These are phyloP conservation scores for Theobroma grandiflorum DNA, from an alignment of 441 rosid genomes.

Conservation along the genomic window DNA sequence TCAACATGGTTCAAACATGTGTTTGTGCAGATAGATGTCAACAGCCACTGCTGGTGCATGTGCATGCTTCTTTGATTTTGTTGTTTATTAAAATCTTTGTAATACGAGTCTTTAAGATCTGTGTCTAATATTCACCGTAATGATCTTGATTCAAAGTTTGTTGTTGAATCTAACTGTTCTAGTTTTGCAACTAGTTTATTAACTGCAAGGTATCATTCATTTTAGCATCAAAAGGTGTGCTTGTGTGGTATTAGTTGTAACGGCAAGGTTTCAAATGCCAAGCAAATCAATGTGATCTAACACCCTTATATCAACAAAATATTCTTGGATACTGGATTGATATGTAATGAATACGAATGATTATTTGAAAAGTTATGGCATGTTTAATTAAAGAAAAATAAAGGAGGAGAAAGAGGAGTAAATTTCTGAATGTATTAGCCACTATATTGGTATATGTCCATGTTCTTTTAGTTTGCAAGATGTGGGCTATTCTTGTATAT, in stretches of 20 bases:
- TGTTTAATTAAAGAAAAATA: not conserved
- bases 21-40: not conserved
- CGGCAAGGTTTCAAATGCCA: not conserved
- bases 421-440: not conserved
- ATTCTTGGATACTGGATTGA: not conserved
- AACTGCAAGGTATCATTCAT: not conserved
- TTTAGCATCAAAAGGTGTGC: slow-evolving; percentile 2
- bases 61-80: slow-evolving; percentile 1
- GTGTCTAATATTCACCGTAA: not conserved
- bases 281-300: not conserved
- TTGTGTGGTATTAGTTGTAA: not conserved
- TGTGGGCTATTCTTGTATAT: slow-evolving; percentile 6
- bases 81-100: not conserved
- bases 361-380: not conserved
- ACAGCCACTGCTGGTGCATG: not conserved
- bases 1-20: not conserved
- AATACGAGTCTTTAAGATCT: not conserved
- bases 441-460: not conserved
- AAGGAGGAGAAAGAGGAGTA: no score
- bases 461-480: not conserved
- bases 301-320: not conserved
- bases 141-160: slow-evolving; percentile 4
- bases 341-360: not conserved
- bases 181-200: not conserved
- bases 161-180: not conserved